Base-by-base conservation (phyloP, 768 basidiomycete genomes). In the Kwoniella heveanensis region DNA sequence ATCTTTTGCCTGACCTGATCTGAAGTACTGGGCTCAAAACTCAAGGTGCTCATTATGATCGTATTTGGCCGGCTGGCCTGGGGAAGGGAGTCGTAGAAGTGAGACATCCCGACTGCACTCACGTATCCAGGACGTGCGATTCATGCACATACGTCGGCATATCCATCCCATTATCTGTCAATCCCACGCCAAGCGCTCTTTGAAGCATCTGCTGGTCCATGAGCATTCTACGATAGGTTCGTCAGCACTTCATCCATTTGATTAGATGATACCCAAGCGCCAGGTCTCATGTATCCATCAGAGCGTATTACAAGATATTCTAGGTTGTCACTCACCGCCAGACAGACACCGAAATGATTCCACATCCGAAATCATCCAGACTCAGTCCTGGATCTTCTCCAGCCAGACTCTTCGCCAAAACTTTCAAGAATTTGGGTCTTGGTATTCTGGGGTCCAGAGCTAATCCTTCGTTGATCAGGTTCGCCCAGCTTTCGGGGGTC, bases 321-420 rank as follows among this genome's bases (percentile, higher is more conserved):
- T n/a, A n/a, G n/a, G n/a, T n/a, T n/a, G n/a, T n/a, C 25, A 55
- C 72, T 65, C 46, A 76, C 74, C 70, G 51, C 57, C 71, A 71
- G 21, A 76, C 36, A 25, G 72, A 44, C 39, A 44, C 39, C 39
- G 39, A 44, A 17, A 44, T 44, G 39, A 44, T 44, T 4, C 39
- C 39, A 17, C 39, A 44, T 4, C 39, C 39, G 19, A 44, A 44
- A 62, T 74, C 75, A 25, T 55, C 64, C 50, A 70, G 44, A 17
- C 36, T 26, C 27, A 37, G 37, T 3, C 29, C 54, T 3, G 57
- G 49, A 39, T 21, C 62, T 21, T 64, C 55, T 10, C 66, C 69
- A 7, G 48, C 55, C 24, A 74, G n/a, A 24, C 57, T 46, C n/a
- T 54, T 48, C 2, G 36, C 53, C 24, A 74, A 32, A 2, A 74